Evolutionary conservation across 2,329 filamentous ascomycete species (phyloP).

Genomic region (Cladophialophora carrionii): DNA sequence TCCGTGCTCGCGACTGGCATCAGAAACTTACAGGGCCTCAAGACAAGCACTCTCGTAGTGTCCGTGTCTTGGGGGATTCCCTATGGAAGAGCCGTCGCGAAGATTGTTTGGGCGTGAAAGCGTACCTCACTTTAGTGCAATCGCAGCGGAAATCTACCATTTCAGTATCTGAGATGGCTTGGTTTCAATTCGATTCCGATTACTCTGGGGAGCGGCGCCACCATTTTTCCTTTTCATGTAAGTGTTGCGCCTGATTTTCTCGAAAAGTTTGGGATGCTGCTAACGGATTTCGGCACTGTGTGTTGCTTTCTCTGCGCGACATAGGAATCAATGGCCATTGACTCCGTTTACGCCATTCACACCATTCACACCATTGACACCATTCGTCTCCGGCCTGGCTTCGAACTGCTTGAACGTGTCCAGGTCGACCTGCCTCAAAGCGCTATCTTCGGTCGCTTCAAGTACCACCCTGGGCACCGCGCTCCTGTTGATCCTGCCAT

Average conservation of each 20-base stretch:
- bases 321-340: conserved; percentile 20
- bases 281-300: conserved; percentile 15
- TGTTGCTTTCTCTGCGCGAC: background rate
- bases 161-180: conserved; percentile 40
- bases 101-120: conserved; percentile 70
- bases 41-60: conserved; percentile 39
- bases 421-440: conserved; percentile 44
- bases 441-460: conserved; percentile 46
- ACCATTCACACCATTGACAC: conserved; percentile 27
- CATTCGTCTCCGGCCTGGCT: conserved; percentile 38
- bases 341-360: conserved; percentile 27
- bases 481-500: conserved; percentile 43
- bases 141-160: conserved; percentile 71
- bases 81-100: conserved; percentile 93
- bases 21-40: conserved; percentile 78
- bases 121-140: conserved; percentile 83
- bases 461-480: conserved; percentile 42
- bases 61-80: conserved; percentile 46
- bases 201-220: conserved; percentile 81
- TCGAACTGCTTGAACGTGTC: conserved; percentile 45
- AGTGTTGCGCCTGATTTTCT: conserved; percentile 5
- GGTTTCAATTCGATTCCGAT: conserved; percentile 88
- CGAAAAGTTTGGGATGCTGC: conserved; percentile 31
- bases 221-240: conserved; percentile 50
- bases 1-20: conserved; percentile 81